Evolutionary conservation across 2,329 filamentous ascomycete species (phyloP).

Genomic region (Diplodia mutila): DNA sequence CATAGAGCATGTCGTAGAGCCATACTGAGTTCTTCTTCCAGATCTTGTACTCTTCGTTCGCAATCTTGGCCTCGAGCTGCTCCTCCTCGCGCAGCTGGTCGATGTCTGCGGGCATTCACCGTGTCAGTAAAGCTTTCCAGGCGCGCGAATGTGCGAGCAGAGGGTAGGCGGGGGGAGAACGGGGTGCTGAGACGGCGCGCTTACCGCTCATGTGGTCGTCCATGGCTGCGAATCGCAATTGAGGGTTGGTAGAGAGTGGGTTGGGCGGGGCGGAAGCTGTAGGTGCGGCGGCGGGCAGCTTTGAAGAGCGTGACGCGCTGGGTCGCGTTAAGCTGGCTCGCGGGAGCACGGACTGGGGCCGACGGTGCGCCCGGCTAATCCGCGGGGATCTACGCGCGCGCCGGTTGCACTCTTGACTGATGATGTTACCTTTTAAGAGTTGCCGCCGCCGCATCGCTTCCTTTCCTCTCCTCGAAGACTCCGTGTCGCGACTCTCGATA

Average conservation of each 20-base stretch:
- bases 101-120: constrained; percentile 43
- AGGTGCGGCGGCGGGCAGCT: not conserved
- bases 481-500: constrained; percentile 28
- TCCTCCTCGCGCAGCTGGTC: constrained; percentile 64
- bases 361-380: not conserved
- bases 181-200: not conserved
- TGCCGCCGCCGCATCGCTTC: constrained; percentile 12
- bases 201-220: constrained; percentile 45
- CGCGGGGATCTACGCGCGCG: constrained; percentile 1
- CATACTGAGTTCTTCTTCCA: constrained; percentile 99
- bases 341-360: not conserved
- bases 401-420: not conserved
- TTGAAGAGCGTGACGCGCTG: constrained; percentile 21
- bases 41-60: constrained; percentile 99
- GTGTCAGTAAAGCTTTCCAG: not conserved
- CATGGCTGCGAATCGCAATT: constrained; percentile 33
- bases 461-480: constrained; percentile 26
- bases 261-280: constrained; percentile 3
- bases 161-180: not conserved
- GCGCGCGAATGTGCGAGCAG: not conserved
- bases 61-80: constrained; percentile 78
- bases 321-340: constrained; percentile 12
- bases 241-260: not conserved
- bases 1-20: constrained; percentile 96
- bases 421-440: constrained; percentile 19